phyloP scores from a whole-genome alignment of 2,329 filamentous ascomycete species.

The Alternaria ethzedia region DNA sequence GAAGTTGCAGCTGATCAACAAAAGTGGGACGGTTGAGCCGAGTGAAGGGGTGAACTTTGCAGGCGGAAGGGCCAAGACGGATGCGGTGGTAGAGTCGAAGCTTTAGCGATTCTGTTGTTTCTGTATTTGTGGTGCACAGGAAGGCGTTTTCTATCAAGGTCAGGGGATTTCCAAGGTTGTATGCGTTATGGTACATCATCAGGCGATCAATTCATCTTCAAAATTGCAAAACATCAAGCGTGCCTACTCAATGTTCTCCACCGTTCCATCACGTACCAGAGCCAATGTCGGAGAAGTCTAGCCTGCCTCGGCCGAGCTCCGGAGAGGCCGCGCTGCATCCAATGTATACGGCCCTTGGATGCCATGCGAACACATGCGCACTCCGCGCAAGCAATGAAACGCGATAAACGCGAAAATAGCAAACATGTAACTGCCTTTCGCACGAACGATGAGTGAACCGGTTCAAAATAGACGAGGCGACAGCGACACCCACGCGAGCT shows the following conservation, averaged over 20 bases:
- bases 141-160: not conserved
- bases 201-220: too few species aligned
- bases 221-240: too few species aligned
- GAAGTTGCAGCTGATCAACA: constrained; percentile 40
- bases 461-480: constrained; percentile 14
- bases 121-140: not conserved
- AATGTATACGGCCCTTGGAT: not conserved
- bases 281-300: not conserved
- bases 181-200: not conserved
- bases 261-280: not conserved
- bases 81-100: constrained; percentile 15
- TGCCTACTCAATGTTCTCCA: not conserved
- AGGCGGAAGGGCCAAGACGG: constrained; percentile 6
- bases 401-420: constrained; percentile 16
- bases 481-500: not conserved
- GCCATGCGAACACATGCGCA: not conserved
- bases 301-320: not conserved
- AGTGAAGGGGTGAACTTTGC: constrained; percentile 22
- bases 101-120: constrained; percentile 10
- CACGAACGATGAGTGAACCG: constrained; percentile 10
- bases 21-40: constrained; percentile 35
- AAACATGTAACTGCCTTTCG: not conserved
- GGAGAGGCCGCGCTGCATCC: not conserved
- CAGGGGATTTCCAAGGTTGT: not conserved
- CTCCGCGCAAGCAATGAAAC: not conserved